A percentile compares a stretch with the other conserved stretches of the same genome.
These are phyloP conservation scores for Fusarium sp. DNA, from an alignment of 2,329 filamentous ascomycete species.

Conservation along the genomic window DNA sequence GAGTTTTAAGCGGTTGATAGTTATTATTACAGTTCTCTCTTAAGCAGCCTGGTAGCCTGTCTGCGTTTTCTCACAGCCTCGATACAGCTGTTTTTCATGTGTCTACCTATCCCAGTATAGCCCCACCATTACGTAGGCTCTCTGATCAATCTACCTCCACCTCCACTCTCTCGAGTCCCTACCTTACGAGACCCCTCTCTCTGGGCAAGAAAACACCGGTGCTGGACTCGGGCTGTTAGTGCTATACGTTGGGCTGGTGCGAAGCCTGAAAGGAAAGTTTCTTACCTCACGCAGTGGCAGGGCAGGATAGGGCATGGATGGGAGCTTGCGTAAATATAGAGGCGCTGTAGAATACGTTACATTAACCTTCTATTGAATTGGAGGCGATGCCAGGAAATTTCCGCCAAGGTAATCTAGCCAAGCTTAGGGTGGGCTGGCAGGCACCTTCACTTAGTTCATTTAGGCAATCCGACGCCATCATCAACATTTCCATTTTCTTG, in stretches of 20 bases:
- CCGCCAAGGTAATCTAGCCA: slow-evolving; percentile 22
- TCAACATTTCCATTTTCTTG: slow-evolving; percentile 26
- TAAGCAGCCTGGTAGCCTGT: not conserved
- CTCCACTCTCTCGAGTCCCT: not conserved
- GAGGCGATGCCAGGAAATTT: slow-evolving; percentile 18
- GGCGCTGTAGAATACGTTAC: not conserved
- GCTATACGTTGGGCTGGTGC: not conserved
- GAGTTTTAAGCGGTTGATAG: not conserved
- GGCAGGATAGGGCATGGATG: not conserved
- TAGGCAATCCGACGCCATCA: slow-evolving; percentile 40
- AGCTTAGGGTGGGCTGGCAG: not conserved
- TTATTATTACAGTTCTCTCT: not conserved
- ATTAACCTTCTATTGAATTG: not conserved
- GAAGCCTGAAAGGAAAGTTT: slow-evolving; percentile 17
- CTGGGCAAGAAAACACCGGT: not conserved
- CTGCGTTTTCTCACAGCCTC: not conserved
- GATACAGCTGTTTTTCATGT: not conserved
- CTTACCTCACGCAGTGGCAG: not conserved
- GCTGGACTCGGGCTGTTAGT: not conserved
- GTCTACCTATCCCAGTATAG: slow-evolving; percentile 29
- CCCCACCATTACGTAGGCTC: slow-evolving; percentile 50
- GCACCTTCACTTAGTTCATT: slow-evolving; percentile 18
- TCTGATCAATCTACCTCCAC: not conserved
- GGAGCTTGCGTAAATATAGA: not conserved
- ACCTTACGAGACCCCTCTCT: slow-evolving; percentile 14